A percentile compares a stretch with the other conserved stretches of the same genome.
phyloP scores from a whole-genome alignment of 805 yeast species.

The Saturnispora quitensis region DNA sequence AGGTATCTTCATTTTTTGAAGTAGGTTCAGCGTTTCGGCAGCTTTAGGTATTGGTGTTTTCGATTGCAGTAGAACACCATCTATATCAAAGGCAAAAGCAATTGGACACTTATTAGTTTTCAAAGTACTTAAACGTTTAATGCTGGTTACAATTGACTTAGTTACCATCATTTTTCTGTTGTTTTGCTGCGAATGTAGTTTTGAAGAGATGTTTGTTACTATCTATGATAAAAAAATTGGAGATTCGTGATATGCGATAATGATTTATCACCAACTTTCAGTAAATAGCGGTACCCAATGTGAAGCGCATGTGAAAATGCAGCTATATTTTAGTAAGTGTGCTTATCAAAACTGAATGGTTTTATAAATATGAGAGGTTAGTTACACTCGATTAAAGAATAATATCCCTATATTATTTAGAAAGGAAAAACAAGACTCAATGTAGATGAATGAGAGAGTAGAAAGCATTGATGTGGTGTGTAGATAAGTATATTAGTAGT shows the following conservation, averaged over 20 bases:
- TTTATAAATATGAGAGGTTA: no score
- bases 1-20: slow-evolving; percentile 52
- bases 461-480: background rate
- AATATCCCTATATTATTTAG: background rate
- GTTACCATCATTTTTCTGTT: background rate
- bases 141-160: background rate
- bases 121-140: background rate
- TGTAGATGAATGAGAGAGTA: background rate
- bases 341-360: background rate
- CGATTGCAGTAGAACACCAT: slow-evolving; percentile 81
- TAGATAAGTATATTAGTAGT: background rate
- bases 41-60: slow-evolving; percentile 59
- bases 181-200: background rate
- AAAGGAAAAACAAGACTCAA: background rate
- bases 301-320: background rate
- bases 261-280: no score
- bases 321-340: background rate
- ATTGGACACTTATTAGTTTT: slow-evolving; percentile 8
- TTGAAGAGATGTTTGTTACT: background rate
- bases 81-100: slow-evolving; percentile 45
- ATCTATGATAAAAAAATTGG: background rate
- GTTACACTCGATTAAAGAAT: background rate
- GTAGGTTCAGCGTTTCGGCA: slow-evolving; percentile 36
- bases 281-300: background rate
- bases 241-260: background rate